Evolutionary conservation across 495 filamentous ascomycete genomes (phyloP).

Genomic region (Trichodelitschia bisporula): DNA sequence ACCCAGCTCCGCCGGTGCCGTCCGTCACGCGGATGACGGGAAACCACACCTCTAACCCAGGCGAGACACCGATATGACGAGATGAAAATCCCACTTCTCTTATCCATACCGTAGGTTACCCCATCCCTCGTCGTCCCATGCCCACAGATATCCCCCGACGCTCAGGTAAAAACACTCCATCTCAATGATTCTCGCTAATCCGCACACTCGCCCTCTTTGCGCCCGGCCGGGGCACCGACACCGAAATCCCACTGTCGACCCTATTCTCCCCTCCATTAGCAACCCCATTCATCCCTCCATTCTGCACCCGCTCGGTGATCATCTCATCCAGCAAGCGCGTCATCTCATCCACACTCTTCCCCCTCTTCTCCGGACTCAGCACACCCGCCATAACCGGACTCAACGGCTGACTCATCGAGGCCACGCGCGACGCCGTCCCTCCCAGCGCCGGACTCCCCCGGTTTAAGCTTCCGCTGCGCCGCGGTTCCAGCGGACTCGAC

Average conservation of each 20-base stretch:
- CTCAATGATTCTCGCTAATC: background rate
- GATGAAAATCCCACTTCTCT: no score
- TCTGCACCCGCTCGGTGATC: conserved; percentile 63
- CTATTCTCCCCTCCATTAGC: background rate
- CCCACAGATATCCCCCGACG: no score
- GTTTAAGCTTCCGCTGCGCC: background rate
- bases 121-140: no score
- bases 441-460: background rate
- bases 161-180: no score
- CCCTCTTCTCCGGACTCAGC: conserved; percentile 18
- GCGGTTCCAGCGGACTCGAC: conserved; percentile 1
- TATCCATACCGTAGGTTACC: no score
- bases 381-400: conserved; percentile 3
- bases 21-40: no score
- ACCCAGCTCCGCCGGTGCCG: no score
- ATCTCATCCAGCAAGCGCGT: conserved; percentile 80
- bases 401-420: background rate
- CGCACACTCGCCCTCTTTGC: background rate
- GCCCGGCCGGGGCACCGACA: background rate
- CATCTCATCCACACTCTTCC: conserved; percentile 62
- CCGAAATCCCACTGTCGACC: background rate
- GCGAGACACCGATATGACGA: no score
- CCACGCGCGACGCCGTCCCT: background rate
- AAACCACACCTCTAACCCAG: no score
- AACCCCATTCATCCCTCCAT: background rate